A percentile compares a stretch with the other conserved stretches of the same genome.
phyloP scores from a whole-genome alignment of 2,329 filamentous ascomycete genomes.

The Rhynchosporium graminicola region DNA sequence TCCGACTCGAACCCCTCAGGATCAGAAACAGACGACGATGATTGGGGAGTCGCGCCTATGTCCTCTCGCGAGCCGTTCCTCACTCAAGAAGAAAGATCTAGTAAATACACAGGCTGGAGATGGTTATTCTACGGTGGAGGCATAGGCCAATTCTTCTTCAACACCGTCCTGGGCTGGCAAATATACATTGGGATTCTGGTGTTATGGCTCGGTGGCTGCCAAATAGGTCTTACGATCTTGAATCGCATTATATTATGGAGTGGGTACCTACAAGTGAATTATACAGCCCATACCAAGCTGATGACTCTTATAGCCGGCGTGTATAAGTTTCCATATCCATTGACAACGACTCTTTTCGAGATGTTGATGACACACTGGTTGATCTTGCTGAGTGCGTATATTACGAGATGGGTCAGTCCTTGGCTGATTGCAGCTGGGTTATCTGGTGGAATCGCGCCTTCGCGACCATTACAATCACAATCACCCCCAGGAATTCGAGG shows the following conservation, averaged over 20 bases:
- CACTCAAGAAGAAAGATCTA: conserved; percentile 29
- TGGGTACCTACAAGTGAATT: conserved; percentile 39
- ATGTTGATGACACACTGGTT: conserved; percentile 52
- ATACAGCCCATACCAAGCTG: conserved; percentile 38
- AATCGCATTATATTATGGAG: conserved; percentile 53
- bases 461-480: conserved; percentile 43
- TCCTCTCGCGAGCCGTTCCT: conserved; percentile 42
- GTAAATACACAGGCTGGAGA: conserved; percentile 39
- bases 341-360: conserved; percentile 52
- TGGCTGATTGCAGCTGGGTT: conserved; percentile 42
- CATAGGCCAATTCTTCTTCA: conserved; percentile 50
- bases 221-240: conserved; percentile 50
- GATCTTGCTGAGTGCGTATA: conserved; percentile 48
- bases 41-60: conserved; percentile 40
- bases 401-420: conserved; percentile 48
- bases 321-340: conserved; percentile 54
- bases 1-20: conserved; percentile 42
- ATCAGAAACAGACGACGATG: conserved; percentile 51
- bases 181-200: conserved; percentile 50
- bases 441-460: conserved; percentile 48
- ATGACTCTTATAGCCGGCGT: conserved; percentile 44
- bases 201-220: conserved; percentile 49
- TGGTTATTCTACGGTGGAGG: conserved; percentile 45
- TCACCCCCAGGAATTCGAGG: conserved; percentile 37
- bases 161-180: conserved; percentile 49